Percentiles rank a stretch among this genome's conserved stretches.
phyloP scores from a whole-genome alignment of 306 rosid genomes.

The Medicago arabica region DNA sequence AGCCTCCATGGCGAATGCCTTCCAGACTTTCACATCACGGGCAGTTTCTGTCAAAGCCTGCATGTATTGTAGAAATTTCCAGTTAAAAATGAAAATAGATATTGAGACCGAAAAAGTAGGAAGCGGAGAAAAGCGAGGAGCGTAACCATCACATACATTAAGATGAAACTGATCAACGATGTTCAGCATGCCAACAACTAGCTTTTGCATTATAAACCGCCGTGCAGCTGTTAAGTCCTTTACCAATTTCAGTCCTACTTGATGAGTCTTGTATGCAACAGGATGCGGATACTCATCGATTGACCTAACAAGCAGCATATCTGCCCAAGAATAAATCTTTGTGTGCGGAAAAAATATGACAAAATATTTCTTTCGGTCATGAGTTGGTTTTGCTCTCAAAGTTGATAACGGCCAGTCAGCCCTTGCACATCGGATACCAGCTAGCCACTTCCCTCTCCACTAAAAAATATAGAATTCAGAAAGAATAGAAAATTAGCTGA shows the following conservation, averaged over 20 bases:
- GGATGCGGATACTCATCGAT: constrained; percentile 84
- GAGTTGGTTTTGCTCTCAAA: constrained; percentile 96
- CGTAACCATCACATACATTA: constrained; percentile 63
- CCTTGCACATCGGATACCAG: constrained; percentile 92
- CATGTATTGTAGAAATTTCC: constrained; percentile 43
- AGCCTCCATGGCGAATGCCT: constrained; percentile 93
- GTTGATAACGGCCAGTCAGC: constrained; percentile 97
- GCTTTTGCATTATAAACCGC: constrained; percentile 88
- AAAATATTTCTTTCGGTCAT: constrained; percentile 87
- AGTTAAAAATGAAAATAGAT: constrained; percentile 24
- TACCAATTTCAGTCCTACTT: constrained; percentile 78
- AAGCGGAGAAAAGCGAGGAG: constrained; percentile 31
- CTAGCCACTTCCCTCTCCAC: constrained; percentile 99
- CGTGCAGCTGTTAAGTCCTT: constrained; percentile 79
- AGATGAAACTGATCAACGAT: constrained; percentile 83
- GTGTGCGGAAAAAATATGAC: constrained; percentile 93
- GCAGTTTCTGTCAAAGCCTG: constrained; percentile 86
- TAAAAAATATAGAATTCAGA: constrained; percentile 49
- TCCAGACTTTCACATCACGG: constrained; percentile 81
- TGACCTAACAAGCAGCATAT: constrained; percentile 79
- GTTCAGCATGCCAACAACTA: constrained; percentile 87
- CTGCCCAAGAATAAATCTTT: constrained; percentile 95
- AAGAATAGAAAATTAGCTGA: constrained; percentile 42
- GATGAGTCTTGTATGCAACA: constrained; percentile 80
- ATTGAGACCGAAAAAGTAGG: constrained; percentile 25